Percentiles rank a stretch among this genome's conserved stretches.
Conservation (phyloP, 192 early-diverging fungal species). For the Coemansia sp. region DNA sequence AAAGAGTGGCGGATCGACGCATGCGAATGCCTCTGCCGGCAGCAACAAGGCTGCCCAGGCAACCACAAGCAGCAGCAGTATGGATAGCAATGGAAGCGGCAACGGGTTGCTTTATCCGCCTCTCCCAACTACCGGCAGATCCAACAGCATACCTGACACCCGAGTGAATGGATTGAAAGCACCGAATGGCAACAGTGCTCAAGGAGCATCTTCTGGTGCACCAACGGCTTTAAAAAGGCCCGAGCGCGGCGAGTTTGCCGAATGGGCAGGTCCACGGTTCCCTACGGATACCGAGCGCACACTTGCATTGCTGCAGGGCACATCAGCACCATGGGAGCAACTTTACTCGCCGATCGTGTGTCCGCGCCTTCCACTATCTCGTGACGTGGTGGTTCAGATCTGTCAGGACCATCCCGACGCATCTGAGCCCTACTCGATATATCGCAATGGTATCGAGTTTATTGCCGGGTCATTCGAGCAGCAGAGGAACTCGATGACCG, state of each 20-base stretch:
- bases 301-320: conserved; percentile 33
- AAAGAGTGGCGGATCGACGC: conserved; percentile 18
- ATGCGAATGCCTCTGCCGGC: background rate
- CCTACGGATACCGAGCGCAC: conserved; percentile 52
- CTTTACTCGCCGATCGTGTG: conserved; percentile 51
- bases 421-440: conserved; percentile 43
- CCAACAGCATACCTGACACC: conserved; percentile 24
- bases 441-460: conserved; percentile 25
- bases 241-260: conserved; percentile 26
- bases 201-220: background rate
- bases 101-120: background rate
- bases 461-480: conserved; percentile 1
- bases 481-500: conserved; percentile 19
- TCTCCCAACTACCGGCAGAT: conserved; percentile 13
- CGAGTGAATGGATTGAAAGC: background rate
- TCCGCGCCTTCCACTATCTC: conserved; percentile 47
- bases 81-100: background rate
- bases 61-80: background rate
- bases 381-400: conserved; percentile 27
- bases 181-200: background rate
- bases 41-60: conserved; percentile 1
- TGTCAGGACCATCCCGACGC: conserved; percentile 36
- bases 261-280: conserved; percentile 44
- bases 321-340: conserved; percentile 44
- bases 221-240: background rate